Evolutionary conservation across 106 monocot species (phyloP).

Genomic region (Phalaenopsis aphrodite): DNA sequence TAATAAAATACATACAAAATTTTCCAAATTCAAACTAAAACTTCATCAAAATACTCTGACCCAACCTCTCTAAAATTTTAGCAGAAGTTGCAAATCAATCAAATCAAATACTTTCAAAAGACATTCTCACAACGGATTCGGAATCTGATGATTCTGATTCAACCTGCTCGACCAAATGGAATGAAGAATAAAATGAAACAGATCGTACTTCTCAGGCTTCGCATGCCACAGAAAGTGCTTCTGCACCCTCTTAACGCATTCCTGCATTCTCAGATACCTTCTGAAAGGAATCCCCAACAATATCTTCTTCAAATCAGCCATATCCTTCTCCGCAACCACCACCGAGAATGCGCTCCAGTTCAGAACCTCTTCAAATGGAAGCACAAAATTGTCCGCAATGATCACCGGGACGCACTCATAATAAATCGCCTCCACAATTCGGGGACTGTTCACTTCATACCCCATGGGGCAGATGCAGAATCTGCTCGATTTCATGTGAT

Average conservation of each 20-base stretch:
- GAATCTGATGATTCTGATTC: slow-evolving; percentile 57
- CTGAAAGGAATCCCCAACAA: slow-evolving; percentile 42
- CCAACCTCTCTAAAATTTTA: too few species aligned
- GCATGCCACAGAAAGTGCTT: slow-evolving; percentile 89
- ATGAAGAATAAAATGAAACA: slow-evolving; percentile 92
- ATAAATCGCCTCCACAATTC: slow-evolving; percentile 94
- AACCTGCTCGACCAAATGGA: slow-evolving; percentile 84
- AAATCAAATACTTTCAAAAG: too few species aligned
- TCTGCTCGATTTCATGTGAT: slow-evolving; percentile 84
- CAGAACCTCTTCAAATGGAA: slow-evolving; percentile 75
- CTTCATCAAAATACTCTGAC: too few species aligned
- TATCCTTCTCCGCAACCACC: slow-evolving; percentile 70
- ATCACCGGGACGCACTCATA: slow-evolving; percentile 92
- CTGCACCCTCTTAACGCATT: slow-evolving; percentile 58
- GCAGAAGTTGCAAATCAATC: too few species aligned
- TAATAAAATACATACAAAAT: too few species aligned
- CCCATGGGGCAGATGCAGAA: slow-evolving; percentile 96
- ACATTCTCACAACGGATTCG: slow-evolving; percentile 3
- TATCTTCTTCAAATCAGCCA: slow-evolving; percentile 62
- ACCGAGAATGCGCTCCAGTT: slow-evolving; percentile 85
- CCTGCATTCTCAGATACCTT: slow-evolving; percentile 56
- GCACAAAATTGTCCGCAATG: slow-evolving; percentile 76
- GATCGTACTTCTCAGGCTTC: slow-evolving; percentile 68
- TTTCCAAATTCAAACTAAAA: too few species aligned
- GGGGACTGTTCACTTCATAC: slow-evolving; percentile 89